Evolutionary conservation across 2,329 filamentous ascomycete species (phyloP).

Genomic region (Dactylellina leptospora): DNA sequence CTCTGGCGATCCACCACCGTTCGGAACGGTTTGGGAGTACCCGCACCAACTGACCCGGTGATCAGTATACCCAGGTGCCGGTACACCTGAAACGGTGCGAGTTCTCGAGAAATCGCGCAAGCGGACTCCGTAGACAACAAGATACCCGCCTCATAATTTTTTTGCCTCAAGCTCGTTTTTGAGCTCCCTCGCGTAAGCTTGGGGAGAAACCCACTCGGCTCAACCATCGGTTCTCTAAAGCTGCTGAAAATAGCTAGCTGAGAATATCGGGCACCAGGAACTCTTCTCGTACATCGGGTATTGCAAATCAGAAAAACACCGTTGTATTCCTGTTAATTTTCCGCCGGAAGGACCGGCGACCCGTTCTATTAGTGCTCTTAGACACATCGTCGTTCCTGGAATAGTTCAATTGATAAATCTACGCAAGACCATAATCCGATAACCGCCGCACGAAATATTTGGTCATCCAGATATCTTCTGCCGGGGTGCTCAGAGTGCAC

Average conservation of each 20-base stretch:
- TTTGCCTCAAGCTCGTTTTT: conserved; percentile 13
- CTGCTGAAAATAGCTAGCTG: conserved; percentile 28
- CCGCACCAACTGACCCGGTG: conserved; percentile 1
- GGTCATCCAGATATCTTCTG: not conserved
- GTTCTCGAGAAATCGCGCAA: conserved; percentile 50
- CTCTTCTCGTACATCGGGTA: conserved; percentile 12
- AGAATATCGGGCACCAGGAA: conserved; percentile 8
- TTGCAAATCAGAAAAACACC: not conserved
- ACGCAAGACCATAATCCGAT: conserved; percentile 19
- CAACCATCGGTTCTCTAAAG: conserved; percentile 8
- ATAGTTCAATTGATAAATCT: conserved; percentile 3
- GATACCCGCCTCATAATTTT: conserved; percentile 44
- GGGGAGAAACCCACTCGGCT: conserved; percentile 5
- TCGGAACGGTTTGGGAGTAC: conserved; percentile 21
- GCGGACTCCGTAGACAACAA: conserved; percentile 32
- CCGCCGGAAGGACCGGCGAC: conserved; percentile 49
- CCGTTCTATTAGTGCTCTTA: not conserved
- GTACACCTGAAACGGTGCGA: conserved; percentile 46
- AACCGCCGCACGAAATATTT: conserved; percentile 33
- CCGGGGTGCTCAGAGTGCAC: not conserved
- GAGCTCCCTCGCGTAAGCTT: conserved; percentile 18
- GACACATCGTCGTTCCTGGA: conserved; percentile 11
- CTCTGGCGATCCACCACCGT: not conserved
- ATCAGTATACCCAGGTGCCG: conserved; percentile 15
- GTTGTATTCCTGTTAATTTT: conserved; percentile 36